Percentiles rank a stretch among this genome's conserved stretches.
Conservation (phyloP, 345 rosid species). For the Eucalyptus curtisii region DNA sequence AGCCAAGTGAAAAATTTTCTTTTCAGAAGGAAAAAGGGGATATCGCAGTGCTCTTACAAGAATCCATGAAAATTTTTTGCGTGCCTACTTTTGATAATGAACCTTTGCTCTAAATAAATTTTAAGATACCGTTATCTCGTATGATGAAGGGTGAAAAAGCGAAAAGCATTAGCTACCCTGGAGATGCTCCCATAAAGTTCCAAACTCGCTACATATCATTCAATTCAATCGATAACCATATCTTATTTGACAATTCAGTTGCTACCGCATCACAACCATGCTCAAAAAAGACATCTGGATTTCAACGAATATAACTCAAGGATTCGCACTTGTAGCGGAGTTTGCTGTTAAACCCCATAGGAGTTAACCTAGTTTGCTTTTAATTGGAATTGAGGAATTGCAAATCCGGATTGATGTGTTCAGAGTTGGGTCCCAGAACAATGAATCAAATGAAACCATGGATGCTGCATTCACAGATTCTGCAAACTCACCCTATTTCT, state of each 20-base stretch:
- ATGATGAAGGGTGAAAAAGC: background rate
- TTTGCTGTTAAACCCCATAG: background rate
- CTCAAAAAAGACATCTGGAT: background rate
- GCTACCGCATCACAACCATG: background rate
- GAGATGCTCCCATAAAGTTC: background rate
- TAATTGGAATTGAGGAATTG: background rate
- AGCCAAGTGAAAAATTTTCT: background rate
- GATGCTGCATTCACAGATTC: background rate
- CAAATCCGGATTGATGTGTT: background rate
- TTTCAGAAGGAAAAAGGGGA: background rate
- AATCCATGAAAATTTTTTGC: background rate
- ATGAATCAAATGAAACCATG: background rate
- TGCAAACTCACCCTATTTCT: background rate
- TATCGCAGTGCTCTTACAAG: background rate
- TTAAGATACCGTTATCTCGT: background rate
- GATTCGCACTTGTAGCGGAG: background rate
- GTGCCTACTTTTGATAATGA: background rate
- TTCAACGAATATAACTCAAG: background rate
- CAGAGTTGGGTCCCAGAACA: background rate
- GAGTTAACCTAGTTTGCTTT: background rate
- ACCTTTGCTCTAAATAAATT: background rate
- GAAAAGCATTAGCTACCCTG: background rate
- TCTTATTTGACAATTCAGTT: background rate
- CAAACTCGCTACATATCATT: background rate
- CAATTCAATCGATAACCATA: background rate